Base-by-base conservation (phyloP, 73 alveolate species). In the Paraurostyla sp. region DNA sequence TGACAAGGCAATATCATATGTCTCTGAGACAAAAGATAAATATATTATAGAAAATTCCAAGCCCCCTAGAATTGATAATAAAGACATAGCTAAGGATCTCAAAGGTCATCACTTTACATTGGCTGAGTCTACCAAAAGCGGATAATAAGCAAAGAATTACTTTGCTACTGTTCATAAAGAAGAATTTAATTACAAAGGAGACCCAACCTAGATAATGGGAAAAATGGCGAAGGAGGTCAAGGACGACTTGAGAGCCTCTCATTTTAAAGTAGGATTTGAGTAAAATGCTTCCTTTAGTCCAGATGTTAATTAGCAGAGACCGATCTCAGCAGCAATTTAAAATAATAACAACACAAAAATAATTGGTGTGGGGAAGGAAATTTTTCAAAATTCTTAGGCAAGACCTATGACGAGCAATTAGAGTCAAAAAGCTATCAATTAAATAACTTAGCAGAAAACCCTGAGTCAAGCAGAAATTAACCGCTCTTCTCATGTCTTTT, bases 231-330 rank as follows among this genome's bases (percentile, higher is more conserved):
- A 50, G 2, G 88, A 76, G 48, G 88, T 76, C 16, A 76, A 76
- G 27, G 88, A 76, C n/a, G 88, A 76, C 29, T 29, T 76, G 40
- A 76, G 88, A 27, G 51, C 75, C 48, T 76, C 88, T 6, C 88
- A 76, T 46, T 76, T 76, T 29, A 76, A 20, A 15, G 54, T 76
- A n/a, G 88, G 73, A 32, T 60, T 60, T 60, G 78, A 60, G 25
- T 33, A 25, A 25, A 60, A 3, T 29, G 49, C 23, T 9, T 50
- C 78, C 22, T 33, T 30, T 20, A 27, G 78, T 29, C 9, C 9
- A 7, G 33, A 18, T 16, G 22, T 6, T 7, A 11, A 29, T 60
- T 30, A 60, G 23, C 13, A 45, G 22, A 60, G 78, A 33, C 78
- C 78, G 27, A 60, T 60, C 13, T 60, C 78, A 9, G 78, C 78